These are phyloP conservation scores for Ceratobasidium sp. DNA, from an alignment of 1,284 basidiomycete species.

Conservation along the genomic window DNA sequence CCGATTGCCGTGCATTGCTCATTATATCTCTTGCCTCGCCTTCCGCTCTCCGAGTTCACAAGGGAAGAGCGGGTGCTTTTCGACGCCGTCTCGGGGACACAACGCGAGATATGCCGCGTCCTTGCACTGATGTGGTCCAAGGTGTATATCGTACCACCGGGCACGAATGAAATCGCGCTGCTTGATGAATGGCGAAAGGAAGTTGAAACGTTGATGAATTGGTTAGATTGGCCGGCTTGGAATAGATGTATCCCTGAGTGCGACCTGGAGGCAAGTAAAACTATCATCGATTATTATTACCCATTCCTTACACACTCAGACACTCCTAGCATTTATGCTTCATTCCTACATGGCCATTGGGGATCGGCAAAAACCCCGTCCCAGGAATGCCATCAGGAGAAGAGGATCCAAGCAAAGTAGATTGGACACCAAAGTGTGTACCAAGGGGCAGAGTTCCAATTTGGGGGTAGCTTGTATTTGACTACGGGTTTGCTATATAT, in stretches of 20 bases:
- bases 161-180: background rate
- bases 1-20: background rate
- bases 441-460: background rate
- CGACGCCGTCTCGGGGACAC: background rate
- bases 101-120: background rate
- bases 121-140: background rate
- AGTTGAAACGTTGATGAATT: background rate
- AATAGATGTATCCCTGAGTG: background rate
- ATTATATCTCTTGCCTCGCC: background rate
- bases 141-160: background rate
- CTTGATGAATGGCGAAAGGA: background rate
- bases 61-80: background rate
- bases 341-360: background rate
- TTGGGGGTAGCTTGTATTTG: background rate
- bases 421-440: constrained; percentile 5
- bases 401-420: background rate
- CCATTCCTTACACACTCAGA: background rate
- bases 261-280: background rate
- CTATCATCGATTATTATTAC: background rate
- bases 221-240: background rate
- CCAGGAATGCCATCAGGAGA: background rate
- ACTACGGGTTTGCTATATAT: background rate
- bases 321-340: background rate
- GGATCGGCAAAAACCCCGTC: background rate
- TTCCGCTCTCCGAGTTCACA: background rate